phyloP scores from a whole-genome alignment of 495 filamentous ascomycete species.

The Parachaetomium inaequale region DNA sequence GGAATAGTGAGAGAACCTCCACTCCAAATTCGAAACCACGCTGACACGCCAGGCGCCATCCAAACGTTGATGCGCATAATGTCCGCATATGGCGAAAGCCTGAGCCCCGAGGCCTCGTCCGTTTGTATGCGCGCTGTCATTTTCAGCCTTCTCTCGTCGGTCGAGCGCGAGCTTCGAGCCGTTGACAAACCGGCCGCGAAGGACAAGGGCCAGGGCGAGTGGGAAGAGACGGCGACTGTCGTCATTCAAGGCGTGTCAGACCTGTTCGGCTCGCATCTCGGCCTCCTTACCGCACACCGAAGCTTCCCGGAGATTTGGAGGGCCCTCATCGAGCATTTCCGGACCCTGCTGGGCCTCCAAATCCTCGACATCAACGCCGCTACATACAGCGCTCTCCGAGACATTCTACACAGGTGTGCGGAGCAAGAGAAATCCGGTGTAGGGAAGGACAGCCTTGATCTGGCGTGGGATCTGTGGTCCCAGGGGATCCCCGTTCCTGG shows the following conservation, averaged over 20 bases:
- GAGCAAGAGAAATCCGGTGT: slow-evolving; percentile 48
- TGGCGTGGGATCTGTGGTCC: slow-evolving; percentile 72
- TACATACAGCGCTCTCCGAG: slow-evolving; percentile 62
- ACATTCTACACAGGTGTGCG: slow-evolving; percentile 58
- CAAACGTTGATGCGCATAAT: slow-evolving; percentile 90
- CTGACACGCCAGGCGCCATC: slow-evolving; percentile 56
- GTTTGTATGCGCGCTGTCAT: slow-evolving; percentile 77
- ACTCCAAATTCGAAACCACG: not conserved
- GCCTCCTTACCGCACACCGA: slow-evolving; percentile 53
- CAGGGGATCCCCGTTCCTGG: slow-evolving; percentile 53
- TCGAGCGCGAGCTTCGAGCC: slow-evolving; percentile 45
- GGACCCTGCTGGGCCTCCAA: slow-evolving; percentile 54
- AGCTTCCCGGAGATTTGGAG: slow-evolving; percentile 64
- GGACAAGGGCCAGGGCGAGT: slow-evolving; percentile 48
- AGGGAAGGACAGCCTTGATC: slow-evolving; percentile 54
- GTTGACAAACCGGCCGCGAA: slow-evolving; percentile 29
- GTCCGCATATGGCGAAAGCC: slow-evolving; percentile 79
- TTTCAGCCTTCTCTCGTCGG: slow-evolving; percentile 64
- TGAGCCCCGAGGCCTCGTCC: slow-evolving; percentile 76
- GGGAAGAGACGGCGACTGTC: slow-evolving; percentile 75
- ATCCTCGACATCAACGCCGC: slow-evolving; percentile 68
- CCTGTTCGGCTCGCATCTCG: slow-evolving; percentile 65
- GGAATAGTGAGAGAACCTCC: slow-evolving; percentile 61
- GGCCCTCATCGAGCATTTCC: slow-evolving; percentile 63
- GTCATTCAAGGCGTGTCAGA: slow-evolving; percentile 66